Conservation (phyloP, 371 early-diverging fungal genomes). For the Rhizomucor pusillus region DNA sequence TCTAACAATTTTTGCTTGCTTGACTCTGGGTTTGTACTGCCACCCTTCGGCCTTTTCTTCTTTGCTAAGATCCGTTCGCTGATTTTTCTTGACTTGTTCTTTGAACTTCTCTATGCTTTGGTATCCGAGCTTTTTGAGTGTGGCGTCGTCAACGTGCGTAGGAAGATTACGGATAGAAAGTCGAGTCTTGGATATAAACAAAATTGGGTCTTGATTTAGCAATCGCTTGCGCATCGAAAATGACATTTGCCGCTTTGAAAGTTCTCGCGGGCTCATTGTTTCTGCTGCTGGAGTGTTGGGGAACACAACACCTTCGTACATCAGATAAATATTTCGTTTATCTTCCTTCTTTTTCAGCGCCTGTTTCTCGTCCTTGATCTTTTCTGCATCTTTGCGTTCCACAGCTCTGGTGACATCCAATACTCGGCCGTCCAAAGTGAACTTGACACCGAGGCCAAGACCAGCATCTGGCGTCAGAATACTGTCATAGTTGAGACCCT, state of each 20-base stretch:
- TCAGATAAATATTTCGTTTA: conserved; percentile 76
- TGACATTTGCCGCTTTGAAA: conserved; percentile 74
- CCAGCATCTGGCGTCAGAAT: conserved; percentile 70
- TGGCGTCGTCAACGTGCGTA: conserved; percentile 67
- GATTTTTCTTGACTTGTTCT: conserved; percentile 69
- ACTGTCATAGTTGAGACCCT: conserved; percentile 58
- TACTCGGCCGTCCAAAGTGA: conserved; percentile 81
- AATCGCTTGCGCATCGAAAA: conserved; percentile 77
- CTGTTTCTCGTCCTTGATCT: conserved; percentile 62
- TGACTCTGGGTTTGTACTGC: conserved; percentile 64
- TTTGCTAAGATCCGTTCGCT: conserved; percentile 65
- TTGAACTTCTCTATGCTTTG: conserved; percentile 75
- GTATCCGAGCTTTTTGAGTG: conserved; percentile 63
- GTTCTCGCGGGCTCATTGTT: conserved; percentile 66
- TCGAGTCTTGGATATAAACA: conserved; percentile 86
- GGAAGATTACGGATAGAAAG: conserved; percentile 86
- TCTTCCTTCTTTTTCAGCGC: conserved; percentile 72
- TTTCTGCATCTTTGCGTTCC: conserved; percentile 64
- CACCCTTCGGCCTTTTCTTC: conserved; percentile 75
- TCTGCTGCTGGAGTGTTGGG: conserved; percentile 81
- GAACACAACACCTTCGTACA: conserved; percentile 81
- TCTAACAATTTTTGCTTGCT: conserved; percentile 84
- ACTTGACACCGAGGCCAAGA: conserved; percentile 53
- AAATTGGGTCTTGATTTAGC: conserved; percentile 79
- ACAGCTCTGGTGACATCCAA: conserved; percentile 83